Evolutionary conservation across 2,329 filamentous ascomycete species (phyloP).

Genomic region (Triangularia setosa): DNA sequence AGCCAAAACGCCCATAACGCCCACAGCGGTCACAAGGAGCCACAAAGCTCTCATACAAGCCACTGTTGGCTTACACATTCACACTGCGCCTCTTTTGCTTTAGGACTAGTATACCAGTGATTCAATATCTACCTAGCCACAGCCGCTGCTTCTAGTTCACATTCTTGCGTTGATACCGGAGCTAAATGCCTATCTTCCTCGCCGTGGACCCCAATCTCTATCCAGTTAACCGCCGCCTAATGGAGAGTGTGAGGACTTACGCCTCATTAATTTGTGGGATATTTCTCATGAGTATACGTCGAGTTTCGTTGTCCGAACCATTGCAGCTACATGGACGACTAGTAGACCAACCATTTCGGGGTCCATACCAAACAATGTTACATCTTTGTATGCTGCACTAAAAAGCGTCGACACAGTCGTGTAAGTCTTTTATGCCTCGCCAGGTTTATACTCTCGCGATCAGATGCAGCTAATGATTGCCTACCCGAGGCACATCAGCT

Average conservation of each 20-base stretch:
- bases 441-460: not conserved
- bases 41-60: too few species aligned
- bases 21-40: too few species aligned
- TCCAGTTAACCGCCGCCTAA: not conserved
- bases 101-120: not conserved
- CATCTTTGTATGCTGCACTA: not conserved
- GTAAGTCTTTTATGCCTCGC: not conserved
- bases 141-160: not conserved
- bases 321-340: not conserved
- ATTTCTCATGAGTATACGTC: not conserved
- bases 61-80: not conserved
- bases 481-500: not conserved
- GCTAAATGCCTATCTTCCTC: not conserved
- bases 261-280: constrained; percentile 7
- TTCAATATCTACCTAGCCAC: not conserved
- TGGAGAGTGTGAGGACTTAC: not conserved
- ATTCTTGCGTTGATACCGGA: not conserved
- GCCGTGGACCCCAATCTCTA: not conserved
- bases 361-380: not conserved
- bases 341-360: not conserved
- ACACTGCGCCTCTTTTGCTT: not conserved
- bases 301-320: not conserved
- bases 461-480: not conserved
- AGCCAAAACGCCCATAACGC: too few species aligned
- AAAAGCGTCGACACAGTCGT: not conserved